Base-by-base conservation (phyloP, 305 asterid genomes). In the Solanum hybrid region DNA sequence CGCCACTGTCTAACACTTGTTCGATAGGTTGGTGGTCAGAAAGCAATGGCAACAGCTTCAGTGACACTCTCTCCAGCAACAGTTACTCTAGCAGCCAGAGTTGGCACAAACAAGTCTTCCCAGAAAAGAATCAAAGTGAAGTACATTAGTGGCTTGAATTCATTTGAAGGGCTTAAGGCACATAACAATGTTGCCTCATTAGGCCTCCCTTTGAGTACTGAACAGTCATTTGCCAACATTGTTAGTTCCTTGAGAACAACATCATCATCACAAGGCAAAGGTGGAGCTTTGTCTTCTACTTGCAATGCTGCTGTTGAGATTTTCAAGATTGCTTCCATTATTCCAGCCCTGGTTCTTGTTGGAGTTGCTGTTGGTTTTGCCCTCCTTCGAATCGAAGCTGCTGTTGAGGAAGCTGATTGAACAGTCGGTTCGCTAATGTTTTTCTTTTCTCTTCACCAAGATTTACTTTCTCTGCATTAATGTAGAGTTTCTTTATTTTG, bases 291-390 rank as follows among this genome's bases (percentile, higher is more conserved):
- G 18, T 88, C 95, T 76, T 90, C 97, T 42, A 95, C 97, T 22
- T 95, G 98, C 92, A 93, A 6, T 88, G 98, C 96, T 2, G 89
- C 89, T 6, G 91, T 22, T 64, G 98, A 96, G 93, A 97, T 97
- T 71, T 97, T 95, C 92, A 94, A 39, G 90, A 95, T 97, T 89
- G 96, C 98, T 5, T 96, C 98, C 31, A 93, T 97, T 89, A 91
- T 97, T 76, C 86, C 89, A 4, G 98, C 86, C 5, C 91, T 96
- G 8, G 95, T 93, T 86, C 96, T 96, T 18, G 90, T 95, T 76
- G 97, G 99, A 11, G 98, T 97, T 4, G 98, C 98, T 0, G 95
- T 95, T 35, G 98, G 99, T 33, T 96, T 96, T 90, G 95, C 92
- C 67, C 98, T 96, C 39, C 99, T 97, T 33, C 95, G 99, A 33